A percentile compares a stretch with the other conserved stretches of the same genome.
phyloP scores from a whole-genome alignment of 2,329 filamentous ascomycete species.

The Elsinoe perseae region DNA sequence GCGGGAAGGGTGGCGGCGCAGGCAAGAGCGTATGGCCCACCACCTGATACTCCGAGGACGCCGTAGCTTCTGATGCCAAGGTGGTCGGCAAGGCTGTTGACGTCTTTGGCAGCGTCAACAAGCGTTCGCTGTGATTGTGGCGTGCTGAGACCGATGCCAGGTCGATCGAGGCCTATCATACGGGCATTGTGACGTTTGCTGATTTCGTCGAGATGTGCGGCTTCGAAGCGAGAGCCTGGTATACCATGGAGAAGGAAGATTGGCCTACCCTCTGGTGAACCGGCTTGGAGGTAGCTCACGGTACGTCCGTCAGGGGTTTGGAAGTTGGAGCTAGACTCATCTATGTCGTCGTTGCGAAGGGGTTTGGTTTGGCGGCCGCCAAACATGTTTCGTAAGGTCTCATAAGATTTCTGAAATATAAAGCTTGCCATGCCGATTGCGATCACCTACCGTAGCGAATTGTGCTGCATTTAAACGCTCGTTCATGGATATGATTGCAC shows the following conservation, averaged over 20 bases:
- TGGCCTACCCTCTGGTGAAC: constrained; percentile 18
- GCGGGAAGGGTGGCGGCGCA: constrained; percentile 36
- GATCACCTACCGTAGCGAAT: neutral
- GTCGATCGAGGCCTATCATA: constrained; percentile 37
- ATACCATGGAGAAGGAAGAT: constrained; percentile 40
- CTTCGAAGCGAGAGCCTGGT: constrained; percentile 39
- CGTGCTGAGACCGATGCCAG: constrained; percentile 38
- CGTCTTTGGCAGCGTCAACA: constrained; percentile 37
- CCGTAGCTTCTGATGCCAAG: constrained; percentile 36
- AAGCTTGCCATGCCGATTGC: neutral
- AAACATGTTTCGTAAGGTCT: neutral
- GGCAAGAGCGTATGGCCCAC: constrained; percentile 42
- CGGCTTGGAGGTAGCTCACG: neutral
- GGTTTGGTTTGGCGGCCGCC: neutral
- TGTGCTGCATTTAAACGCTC: neutral
- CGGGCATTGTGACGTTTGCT: constrained; percentile 32
- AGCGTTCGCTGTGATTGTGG: constrained; percentile 33
- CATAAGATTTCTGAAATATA: neutral
- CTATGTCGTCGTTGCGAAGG: neutral
- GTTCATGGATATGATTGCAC: neutral
- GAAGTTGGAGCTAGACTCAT: neutral
- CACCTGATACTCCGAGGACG: constrained; percentile 41
- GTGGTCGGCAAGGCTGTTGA: constrained; percentile 35
- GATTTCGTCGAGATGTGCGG: constrained; percentile 28
- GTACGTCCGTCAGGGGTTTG: neutral